phyloP scores from a whole-genome alignment of 176 grass and related monocot genomes.

The Melocanna baccifera region DNA sequence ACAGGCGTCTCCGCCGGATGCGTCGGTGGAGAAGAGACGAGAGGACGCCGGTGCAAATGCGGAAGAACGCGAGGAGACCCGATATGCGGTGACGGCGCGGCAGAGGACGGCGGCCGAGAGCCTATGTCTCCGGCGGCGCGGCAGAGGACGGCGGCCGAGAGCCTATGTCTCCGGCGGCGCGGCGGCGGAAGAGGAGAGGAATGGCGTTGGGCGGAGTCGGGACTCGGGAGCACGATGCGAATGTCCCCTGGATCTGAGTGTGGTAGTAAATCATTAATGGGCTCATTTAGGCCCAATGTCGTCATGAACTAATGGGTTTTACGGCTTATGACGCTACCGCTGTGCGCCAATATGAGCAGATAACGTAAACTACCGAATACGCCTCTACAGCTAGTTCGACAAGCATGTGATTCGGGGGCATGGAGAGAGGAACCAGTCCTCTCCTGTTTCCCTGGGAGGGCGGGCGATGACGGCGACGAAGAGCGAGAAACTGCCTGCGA shows the following conservation, averaged over 20 bases:
- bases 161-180: slow-evolving; percentile 37
- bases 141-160: slow-evolving; percentile 29
- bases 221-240: not conserved
- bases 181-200: slow-evolving; percentile 23
- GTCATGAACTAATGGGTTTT: not conserved
- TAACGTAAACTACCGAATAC: not conserved
- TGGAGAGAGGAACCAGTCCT: not conserved
- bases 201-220: not conserved
- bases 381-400: not conserved
- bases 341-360: not conserved
- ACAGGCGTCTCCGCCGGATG: slow-evolving; percentile 18
- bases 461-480: not conserved
- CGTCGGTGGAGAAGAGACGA: slow-evolving; percentile 37
- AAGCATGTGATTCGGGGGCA: slow-evolving; percentile 10
- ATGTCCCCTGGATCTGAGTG: not conserved
- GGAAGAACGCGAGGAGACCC: not conserved
- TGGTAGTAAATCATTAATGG: not conserved
- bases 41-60: not conserved
- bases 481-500: not conserved
- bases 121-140: slow-evolving; percentile 37
- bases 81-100: slow-evolving; percentile 1
- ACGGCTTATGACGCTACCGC: rapidly evolving
- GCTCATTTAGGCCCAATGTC: not conserved
- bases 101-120: slow-evolving; percentile 29
- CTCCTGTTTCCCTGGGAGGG: not conserved